phyloP scores from a whole-genome alignment of 345 rosid genomes.

The Balakata baccata region DNA sequence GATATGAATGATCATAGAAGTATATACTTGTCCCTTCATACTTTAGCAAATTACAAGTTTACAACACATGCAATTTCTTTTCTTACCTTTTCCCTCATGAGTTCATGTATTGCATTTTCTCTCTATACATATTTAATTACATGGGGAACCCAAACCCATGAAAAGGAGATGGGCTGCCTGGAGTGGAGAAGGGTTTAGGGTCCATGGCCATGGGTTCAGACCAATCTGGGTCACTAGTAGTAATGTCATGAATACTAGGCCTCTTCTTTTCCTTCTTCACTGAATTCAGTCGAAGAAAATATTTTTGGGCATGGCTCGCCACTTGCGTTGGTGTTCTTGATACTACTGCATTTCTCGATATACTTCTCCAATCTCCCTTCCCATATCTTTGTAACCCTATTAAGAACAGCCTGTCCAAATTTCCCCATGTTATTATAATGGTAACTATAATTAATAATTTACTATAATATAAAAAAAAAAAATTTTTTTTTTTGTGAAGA shows the following conservation, averaged over 20 bases:
- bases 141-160: conserved; percentile 3
- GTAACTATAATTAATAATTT: no score
- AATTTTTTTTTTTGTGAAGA: no score
- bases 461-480: no score
- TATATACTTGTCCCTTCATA: no score
- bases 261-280: conserved; percentile 17
- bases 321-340: conserved; percentile 22
- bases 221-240: conserved; percentile 19
- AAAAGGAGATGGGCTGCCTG: not conserved
- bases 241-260: conserved; percentile 22
- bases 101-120: no score
- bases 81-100: no score
- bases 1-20: no score
- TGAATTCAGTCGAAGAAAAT: conserved; percentile 20
- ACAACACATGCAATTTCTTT: not conserved
- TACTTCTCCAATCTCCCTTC: conserved; percentile 27
- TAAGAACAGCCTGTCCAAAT: conserved; percentile 15
- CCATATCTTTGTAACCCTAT: conserved; percentile 24
- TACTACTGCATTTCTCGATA: conserved; percentile 21
- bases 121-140: not conserved
- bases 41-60: no score
- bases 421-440: no score
- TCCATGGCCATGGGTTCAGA: conserved; percentile 1
- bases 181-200: not conserved
- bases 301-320: conserved; percentile 25